Percentiles rank a stretch among this genome's conserved stretches.
Evolutionary conservation across 352 stramenopile species (phyloP).

Genomic region (Pythium insidiosum): DNA sequence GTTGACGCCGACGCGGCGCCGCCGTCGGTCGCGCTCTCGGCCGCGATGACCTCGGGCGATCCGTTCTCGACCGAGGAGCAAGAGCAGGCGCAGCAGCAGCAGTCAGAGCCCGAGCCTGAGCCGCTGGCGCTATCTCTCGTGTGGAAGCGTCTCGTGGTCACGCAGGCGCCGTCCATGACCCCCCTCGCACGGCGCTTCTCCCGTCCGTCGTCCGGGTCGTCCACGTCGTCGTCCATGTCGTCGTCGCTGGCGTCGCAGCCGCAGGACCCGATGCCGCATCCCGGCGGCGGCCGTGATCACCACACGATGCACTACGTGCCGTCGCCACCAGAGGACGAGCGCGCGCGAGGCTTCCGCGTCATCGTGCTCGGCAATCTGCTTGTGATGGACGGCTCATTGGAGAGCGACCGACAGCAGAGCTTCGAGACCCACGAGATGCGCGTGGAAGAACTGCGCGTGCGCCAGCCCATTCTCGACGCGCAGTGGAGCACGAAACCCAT

Average conservation of each 20-base stretch:
- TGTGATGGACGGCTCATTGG: conserved; percentile 21
- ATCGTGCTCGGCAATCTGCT: conserved; percentile 59
- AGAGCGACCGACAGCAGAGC: conserved; percentile 11
- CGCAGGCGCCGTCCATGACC: conserved; percentile 4
- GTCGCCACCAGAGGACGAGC: conserved; percentile 19
- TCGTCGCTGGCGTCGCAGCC: too few relatives aligned
- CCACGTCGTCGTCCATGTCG: too few relatives aligned
- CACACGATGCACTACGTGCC: conserved; percentile 73
- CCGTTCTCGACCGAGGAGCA: not conserved
- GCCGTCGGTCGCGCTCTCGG: too few relatives aligned
- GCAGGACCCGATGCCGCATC: conserved; percentile 6
- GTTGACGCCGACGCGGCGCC: too few relatives aligned
- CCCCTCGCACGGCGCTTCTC: too few relatives aligned
- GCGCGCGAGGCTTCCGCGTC: conserved; percentile 34
- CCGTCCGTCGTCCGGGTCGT: too few relatives aligned
- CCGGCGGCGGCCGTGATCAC: conserved; percentile 32
- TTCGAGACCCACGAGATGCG: conserved; percentile 50
- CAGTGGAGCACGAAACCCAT: conserved; percentile 37
- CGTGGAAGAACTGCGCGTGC: conserved; percentile 52
- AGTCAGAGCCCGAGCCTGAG: not conserved
- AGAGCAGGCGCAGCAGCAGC: not conserved
- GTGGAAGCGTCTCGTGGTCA: conserved; percentile 51
- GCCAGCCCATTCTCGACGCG: conserved; percentile 33
- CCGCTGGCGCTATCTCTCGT: conserved; percentile 12
- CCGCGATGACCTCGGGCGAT: too few relatives aligned